Percentiles rank a stretch among this genome's conserved stretches.
These are phyloP conservation scores for Sporisorium scitamineum DNA, from an alignment of 1,284 basidiomycete genomes.

Conservation along the genomic window DNA sequence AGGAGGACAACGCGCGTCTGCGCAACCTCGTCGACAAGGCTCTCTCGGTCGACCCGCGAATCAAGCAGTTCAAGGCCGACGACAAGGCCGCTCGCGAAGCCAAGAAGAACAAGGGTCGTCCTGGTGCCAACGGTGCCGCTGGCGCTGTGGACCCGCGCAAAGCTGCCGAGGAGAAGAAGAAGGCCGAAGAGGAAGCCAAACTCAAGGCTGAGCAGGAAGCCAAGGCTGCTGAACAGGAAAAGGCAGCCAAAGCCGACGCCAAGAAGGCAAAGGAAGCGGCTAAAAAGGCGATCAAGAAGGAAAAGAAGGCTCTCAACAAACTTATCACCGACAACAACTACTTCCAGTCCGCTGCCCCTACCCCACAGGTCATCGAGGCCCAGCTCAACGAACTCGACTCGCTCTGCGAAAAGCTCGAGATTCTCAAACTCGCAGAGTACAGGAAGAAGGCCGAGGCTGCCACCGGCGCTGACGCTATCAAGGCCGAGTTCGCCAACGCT, in stretches of 20 bases:
- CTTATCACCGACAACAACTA: slow-evolving; percentile 74
- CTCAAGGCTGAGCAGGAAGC: slow-evolving; percentile 78
- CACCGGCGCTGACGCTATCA: slow-evolving; percentile 62
- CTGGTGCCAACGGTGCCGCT: slow-evolving; percentile 66
- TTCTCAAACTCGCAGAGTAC: slow-evolving; percentile 73
- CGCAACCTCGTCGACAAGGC: slow-evolving; percentile 89
- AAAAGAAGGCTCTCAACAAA: slow-evolving; percentile 69
- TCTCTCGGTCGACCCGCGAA: slow-evolving; percentile 88
- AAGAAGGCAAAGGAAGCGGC: slow-evolving; percentile 88
- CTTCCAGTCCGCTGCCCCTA: slow-evolving; percentile 72
- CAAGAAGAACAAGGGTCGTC: slow-evolving; percentile 80
- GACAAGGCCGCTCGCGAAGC: slow-evolving; percentile 95
- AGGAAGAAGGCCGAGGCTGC: slow-evolving; percentile 71
- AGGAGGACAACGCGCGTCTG: slow-evolving; percentile 94
- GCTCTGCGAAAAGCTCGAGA: slow-evolving; percentile 71
- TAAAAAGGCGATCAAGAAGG: slow-evolving; percentile 68
- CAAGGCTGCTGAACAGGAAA: slow-evolving; percentile 71
- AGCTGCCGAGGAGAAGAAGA: slow-evolving; percentile 71
- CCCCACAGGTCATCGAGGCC: slow-evolving; percentile 72
- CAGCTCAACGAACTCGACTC: slow-evolving; percentile 74
- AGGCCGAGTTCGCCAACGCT: slow-evolving; percentile 72
- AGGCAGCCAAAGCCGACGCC: slow-evolving; percentile 81
- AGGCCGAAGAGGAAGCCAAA: slow-evolving; percentile 78
- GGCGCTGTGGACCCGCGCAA: slow-evolving; percentile 41
- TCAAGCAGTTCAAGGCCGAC: slow-evolving; percentile 96